These are phyloP conservation scores for Globisporangium spiculum DNA, from an alignment of 352 stramenopile genomes.

Conservation along the genomic window DNA sequence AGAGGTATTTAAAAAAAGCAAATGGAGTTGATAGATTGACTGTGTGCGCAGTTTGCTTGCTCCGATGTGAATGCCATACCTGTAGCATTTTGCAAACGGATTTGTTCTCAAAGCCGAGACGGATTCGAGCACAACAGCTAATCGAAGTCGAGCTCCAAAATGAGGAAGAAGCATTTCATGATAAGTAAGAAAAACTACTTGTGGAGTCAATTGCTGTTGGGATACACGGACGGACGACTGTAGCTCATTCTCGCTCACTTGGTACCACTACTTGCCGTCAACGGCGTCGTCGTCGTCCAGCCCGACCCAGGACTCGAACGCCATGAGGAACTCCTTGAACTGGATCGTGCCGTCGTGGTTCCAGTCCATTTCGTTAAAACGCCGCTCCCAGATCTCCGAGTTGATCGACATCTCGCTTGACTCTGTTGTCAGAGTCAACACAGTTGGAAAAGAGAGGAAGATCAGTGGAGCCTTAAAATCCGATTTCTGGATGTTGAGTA, in stretches of 20 bases:
- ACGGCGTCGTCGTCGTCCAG: conserved; percentile 62
- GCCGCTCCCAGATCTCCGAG: conserved; percentile 70
- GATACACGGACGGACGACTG: background rate
- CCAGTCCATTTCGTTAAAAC: conserved; percentile 88
- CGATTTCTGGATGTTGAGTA: background rate
- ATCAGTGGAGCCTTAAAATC: conserved; percentile 3
- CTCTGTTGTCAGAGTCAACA: too few relatives aligned
- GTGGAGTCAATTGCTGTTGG: background rate
- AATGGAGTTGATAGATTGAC: conserved; percentile 13
- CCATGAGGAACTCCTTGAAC: conserved; percentile 89
- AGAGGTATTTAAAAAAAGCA: conserved; percentile 30
- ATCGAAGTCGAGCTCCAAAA: background rate
- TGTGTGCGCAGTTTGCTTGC: background rate
- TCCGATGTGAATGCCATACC: too few relatives aligned
- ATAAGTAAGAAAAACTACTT: too few relatives aligned
- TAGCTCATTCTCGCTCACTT: background rate
- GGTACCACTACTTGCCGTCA: conserved; percentile 8
- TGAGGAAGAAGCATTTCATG: background rate
- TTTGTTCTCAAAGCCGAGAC: background rate
- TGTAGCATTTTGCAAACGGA: background rate
- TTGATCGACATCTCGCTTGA: conserved; percentile 53
- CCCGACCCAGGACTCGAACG: conserved; percentile 85
- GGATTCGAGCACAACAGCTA: background rate
- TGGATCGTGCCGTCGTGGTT: conserved; percentile 83
- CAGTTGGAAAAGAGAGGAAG: background rate